A percentile compares a stretch with the other conserved stretches of the same genome.
Conservation (phyloP, 1,284 basidiomycete species). For the Sanghuangporus baumii region DNA sequence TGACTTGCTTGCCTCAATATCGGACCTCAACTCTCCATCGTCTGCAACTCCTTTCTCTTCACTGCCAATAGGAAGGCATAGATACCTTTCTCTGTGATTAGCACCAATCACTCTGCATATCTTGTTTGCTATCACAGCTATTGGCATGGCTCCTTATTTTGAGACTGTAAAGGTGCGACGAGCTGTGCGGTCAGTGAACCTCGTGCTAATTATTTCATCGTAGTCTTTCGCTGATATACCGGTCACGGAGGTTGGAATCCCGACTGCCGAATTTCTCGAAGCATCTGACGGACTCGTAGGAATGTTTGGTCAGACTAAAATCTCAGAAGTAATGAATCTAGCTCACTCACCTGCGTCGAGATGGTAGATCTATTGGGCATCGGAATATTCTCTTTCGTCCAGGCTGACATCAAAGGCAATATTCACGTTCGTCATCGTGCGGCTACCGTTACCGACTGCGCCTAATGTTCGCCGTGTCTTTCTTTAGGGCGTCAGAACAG, state of each 20-base stretch:
- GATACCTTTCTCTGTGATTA: constrained; percentile 26
- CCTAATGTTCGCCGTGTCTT: not conserved
- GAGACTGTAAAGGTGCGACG: constrained; percentile 8
- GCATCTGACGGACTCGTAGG: constrained; percentile 87
- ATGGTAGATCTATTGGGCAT: constrained; percentile 80
- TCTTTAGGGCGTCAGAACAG: constrained; percentile 11
- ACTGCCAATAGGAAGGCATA: not conserved
- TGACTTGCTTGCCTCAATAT: not conserved
- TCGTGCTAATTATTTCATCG: not conserved
- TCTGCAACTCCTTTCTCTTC: not conserved
- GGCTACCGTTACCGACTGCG: constrained; percentile 9
- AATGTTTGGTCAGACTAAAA: constrained; percentile 70
- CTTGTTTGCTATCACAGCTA: constrained; percentile 73
- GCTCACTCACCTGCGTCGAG: constrained; percentile 5
- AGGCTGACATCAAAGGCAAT: constrained; percentile 86
- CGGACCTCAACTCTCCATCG: constrained; percentile 34
- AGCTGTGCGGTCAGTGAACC: not conserved
- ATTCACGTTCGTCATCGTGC: constrained; percentile 64
- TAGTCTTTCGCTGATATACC: constrained; percentile 88
- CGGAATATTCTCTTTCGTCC: constrained; percentile 85
- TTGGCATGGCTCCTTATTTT: constrained; percentile 14
- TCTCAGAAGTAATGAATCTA: not conserved
- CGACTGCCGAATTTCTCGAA: constrained; percentile 79
- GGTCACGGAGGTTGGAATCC: constrained; percentile 72
- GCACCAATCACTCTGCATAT: constrained; percentile 45